Evolutionary conservation across 2,329 filamentous ascomycete genomes (phyloP), one percentile per base, ranked within the genome.

Genomic region (Colletotrichum destructivum): DNA sequence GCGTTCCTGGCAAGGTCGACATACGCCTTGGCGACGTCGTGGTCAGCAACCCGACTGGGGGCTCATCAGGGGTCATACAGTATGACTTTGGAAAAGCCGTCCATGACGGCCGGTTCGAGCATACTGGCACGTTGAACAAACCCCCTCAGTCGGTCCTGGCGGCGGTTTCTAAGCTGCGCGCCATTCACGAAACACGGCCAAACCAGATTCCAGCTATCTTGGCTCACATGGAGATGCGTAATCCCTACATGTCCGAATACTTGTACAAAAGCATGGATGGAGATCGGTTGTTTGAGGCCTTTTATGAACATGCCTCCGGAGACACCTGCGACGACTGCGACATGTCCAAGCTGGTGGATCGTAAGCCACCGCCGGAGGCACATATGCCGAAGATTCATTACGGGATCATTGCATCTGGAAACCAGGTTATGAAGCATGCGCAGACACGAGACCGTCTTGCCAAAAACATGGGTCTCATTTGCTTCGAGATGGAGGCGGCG

Each of bases 11-110:
- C 18, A 61, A 38, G 9, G 7, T 61, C 7, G 78, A 79, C 11
- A 73, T 79, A 12, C 76, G 77, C 0, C 74, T 80, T 0, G 78
- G 79, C 0, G 79, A 79, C 9, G 42, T 80, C 2, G 76, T 79
- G 0, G 75, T 80, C 0, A 77, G 78, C 46, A 61, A 73, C 0
- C 77, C 78, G 0, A 16, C 69, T 0, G 74, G 69, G 2, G 64
- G 23, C 0, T 74, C 8, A 0, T 72, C 76, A 0, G 78, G 78
- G 0, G 75, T 78, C 0, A 26, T 75, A 1, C 76, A 80, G 18
- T 78, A 77, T n/a, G 76, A 79, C 18, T 12, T 76, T 1, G 71
- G 69, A 0, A 79, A 78, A 35, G 69, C 69, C 0, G 68, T 51
- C 9, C 1, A 51, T 0, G 40, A 46, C 8, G n/a, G 46, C 0